Evolutionary conservation across 1,139 yeast genomes (phyloP), one percentile per base, ranked within the genome.

Genomic region (Eremothecium cymbalariae): DNA sequence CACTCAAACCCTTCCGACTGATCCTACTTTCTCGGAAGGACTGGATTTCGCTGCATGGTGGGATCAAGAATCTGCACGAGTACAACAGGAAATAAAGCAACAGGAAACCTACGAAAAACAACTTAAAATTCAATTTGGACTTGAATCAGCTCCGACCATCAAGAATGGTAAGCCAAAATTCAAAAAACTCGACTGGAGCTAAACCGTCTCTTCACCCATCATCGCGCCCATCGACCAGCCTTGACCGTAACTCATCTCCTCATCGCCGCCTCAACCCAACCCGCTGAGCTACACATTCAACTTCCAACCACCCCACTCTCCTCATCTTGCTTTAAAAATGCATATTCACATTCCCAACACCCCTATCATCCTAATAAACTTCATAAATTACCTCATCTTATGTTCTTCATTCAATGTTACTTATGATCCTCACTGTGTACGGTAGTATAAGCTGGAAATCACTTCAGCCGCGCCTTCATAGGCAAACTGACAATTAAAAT

Each of bases 11-110:
- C n/a, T n/a, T n/a, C 8, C 21, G 21, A 19, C 21, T 9, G 21
- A 19, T 8, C 21, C 21, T 8, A 9, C 8, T 8, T 19, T 9
- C 8, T 19, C 21, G 8, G 8, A 9, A 8, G 8, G 9, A 19
- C 21, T 19, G 8, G 25, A 23, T 11, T 23, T 23, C 25, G 25
- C 8, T 8, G 8, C 12, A 7, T 55, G 85, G 85, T 77, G 82
- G 78, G 73, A 67, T 31, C 72, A 72, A 46, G 84, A 77, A 46
- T 65, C 79, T 31, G 61, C 62, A 14, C 57, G 69, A 34, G 77
- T 75, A 2, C 83, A 77, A 48, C 55, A 54, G 32, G 68, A 65
- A 44, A 36, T 57, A 39, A 59, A 64, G 54, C 17, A 8, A 18
- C 30, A 37, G 9, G 32, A 33, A 18, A 23, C 19, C 9, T 18